These are phyloP conservation scores for Blastobotrys aristatus DNA, from an alignment of 1,139 yeast species.

Conservation along the genomic window DNA sequence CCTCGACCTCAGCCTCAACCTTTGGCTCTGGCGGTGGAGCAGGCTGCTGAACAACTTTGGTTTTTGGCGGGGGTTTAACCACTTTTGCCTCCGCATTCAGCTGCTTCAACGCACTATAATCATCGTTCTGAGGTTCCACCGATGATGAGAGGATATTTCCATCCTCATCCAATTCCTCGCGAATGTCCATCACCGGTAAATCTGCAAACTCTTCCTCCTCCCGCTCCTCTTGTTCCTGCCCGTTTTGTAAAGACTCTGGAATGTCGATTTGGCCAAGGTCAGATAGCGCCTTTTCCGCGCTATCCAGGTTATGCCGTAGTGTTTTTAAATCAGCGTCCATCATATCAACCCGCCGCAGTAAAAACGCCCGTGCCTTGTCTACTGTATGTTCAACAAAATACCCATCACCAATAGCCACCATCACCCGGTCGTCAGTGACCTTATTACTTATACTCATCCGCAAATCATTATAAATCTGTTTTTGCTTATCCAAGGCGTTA, in stretches of 20 bases:
- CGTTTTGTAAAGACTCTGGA: conserved; percentile 45
- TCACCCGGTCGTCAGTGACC: conserved; percentile 25
- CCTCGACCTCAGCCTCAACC: not conserved
- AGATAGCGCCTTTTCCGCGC: conserved; percentile 40
- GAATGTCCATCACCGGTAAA: conserved; percentile 58
- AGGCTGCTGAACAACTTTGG: not conserved
- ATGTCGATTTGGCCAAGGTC: conserved; percentile 69
- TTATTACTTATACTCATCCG: not conserved
- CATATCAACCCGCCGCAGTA: conserved; percentile 40
- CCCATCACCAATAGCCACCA: conserved; percentile 54
- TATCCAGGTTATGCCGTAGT: conserved; percentile 42
- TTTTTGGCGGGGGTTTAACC: conserved; percentile 14
- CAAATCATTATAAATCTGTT: conserved; percentile 4
- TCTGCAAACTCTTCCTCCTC: conserved; percentile 34
- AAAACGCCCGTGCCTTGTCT: conserved; percentile 43
- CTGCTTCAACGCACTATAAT: conserved; percentile 21
- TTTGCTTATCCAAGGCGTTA: conserved; percentile 2
- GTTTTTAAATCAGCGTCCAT: conserved; percentile 39
- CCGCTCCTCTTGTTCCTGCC: conserved; percentile 71
- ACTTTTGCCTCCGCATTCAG: conserved; percentile 11
- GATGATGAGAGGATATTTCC: conserved; percentile 50
- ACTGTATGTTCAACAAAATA: conserved; percentile 49
- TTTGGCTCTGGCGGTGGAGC: no score
- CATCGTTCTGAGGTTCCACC: conserved; percentile 26
- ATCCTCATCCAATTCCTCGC: conserved; percentile 79